Evolutionary conservation across 2,329 filamentous ascomycete genomes (phyloP).

Genomic region (Neonectria punicea): DNA sequence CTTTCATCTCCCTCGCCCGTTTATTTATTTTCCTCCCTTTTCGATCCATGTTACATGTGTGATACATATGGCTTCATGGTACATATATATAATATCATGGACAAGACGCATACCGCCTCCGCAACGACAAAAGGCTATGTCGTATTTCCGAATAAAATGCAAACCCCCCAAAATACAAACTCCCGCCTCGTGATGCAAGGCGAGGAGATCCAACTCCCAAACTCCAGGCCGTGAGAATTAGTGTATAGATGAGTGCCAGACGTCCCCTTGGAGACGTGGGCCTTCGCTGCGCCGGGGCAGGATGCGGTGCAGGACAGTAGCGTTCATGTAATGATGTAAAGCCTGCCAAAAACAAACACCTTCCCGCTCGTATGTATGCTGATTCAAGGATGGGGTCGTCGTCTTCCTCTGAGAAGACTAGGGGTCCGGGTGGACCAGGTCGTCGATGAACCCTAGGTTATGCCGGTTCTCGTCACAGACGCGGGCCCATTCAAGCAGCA

Average conservation of each 20-base stretch:
- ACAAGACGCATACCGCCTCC: slow-evolving; percentile 2
- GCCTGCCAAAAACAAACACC: slow-evolving; percentile 16
- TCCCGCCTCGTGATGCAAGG: neutral
- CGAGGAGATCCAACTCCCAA: slow-evolving; percentile 26
- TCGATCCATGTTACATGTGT: slow-evolving; percentile 25
- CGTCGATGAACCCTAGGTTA: slow-evolving; percentile 56
- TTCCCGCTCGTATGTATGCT: slow-evolving; percentile 22
- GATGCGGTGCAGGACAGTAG: slow-evolving; percentile 7
- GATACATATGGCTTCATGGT: slow-evolving; percentile 25
- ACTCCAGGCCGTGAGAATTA: slow-evolving; percentile 42
- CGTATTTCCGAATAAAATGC: slow-evolving; percentile 5
- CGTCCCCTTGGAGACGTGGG: slow-evolving; percentile 9
- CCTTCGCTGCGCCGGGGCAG: slow-evolving; percentile 14
- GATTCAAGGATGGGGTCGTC: slow-evolving; percentile 19
- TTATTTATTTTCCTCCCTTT: slow-evolving; percentile 25
- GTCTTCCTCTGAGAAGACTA: slow-evolving; percentile 14
- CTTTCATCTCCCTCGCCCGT: slow-evolving; percentile 14
- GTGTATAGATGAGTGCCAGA: slow-evolving; percentile 29
- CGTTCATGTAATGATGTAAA: slow-evolving; percentile 14
- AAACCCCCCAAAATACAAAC: slow-evolving; percentile 3
- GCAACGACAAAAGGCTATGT: neutral
- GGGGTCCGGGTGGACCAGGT: slow-evolving; percentile 46
- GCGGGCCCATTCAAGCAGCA: slow-evolving; percentile 68
- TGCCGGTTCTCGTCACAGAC: slow-evolving; percentile 59
- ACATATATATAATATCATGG: slow-evolving; percentile 4